Percentiles rank a stretch among this genome's conserved stretches.
phyloP scores from a whole-genome alignment of 2,329 filamentous ascomycete species.

The Fusarium paranaense region DNA sequence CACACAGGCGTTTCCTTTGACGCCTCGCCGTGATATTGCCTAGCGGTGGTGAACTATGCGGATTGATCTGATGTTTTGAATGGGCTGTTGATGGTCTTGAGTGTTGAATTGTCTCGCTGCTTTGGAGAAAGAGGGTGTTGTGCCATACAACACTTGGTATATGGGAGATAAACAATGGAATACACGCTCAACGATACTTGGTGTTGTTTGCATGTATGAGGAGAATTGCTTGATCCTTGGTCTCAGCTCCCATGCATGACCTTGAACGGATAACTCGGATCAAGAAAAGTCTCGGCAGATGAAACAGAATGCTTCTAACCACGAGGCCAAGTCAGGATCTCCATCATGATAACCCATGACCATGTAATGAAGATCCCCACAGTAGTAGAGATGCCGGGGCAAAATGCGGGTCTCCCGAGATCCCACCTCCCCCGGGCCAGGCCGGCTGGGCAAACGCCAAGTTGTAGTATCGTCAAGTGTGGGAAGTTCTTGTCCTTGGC shows the following conservation, averaged over 20 bases:
- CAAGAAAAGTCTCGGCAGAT: neutral
- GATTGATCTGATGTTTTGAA: neutral
- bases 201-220: neutral
- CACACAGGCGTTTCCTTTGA: neutral
- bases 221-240: neutral
- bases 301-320: neutral
- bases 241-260: neutral
- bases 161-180: neutral
- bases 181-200: neutral
- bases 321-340: neutral
- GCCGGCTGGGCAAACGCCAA: conserved; percentile 31
- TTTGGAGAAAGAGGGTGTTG: neutral
- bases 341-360: neutral
- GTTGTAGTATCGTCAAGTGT: neutral
- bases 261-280: neutral
- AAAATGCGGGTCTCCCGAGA: conserved; percentile 17
- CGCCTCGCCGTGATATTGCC: conserved; percentile 17
- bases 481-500: neutral
- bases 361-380: neutral
- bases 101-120: neutral
- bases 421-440: conserved; percentile 21
- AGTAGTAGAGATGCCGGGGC: neutral
- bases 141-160: neutral
- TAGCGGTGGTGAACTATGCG: conserved; percentile 1
- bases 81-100: neutral